Percentiles rank a stretch among this genome's conserved stretches.
Evolutionary conservation across 441 rosid species (phyloP).

Genomic region (Sinapis alba): DNA sequence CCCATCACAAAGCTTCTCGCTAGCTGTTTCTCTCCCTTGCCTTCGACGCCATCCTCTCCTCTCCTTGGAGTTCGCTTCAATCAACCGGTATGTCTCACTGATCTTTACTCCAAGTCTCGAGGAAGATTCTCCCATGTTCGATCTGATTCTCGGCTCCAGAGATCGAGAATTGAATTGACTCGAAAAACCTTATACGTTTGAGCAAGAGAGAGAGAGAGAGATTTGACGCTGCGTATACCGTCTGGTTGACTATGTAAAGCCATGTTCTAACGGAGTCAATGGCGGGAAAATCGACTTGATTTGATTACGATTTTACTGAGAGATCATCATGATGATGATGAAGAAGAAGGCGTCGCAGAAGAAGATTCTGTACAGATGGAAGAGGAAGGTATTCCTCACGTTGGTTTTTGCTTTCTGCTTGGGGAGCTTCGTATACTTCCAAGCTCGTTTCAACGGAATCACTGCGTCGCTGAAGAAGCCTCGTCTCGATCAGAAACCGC

Average conservation of each 20-base stretch:
- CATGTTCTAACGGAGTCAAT: slow-evolving; percentile 7
- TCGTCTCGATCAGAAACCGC: slow-evolving; percentile 47
- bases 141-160: slow-evolving; percentile 32
- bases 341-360: slow-evolving; percentile 66
- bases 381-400: slow-evolving; percentile 54
- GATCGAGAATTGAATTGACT: slow-evolving; percentile 15
- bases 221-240: not conserved
- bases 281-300: slow-evolving; percentile 38
- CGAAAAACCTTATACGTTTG: not conserved
- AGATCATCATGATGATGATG: slow-evolving; percentile 64
- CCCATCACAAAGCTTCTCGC: slow-evolving; percentile 29
- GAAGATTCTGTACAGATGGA: slow-evolving; percentile 60
- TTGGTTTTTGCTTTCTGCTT: slow-evolving; percentile 57
- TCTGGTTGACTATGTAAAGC: slow-evolving; percentile 18
- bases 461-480: slow-evolving; percentile 43
- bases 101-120: not conserved
- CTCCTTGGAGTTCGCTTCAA: slow-evolving; percentile 15
- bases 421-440: slow-evolving; percentile 61
- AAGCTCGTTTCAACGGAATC: slow-evolving; percentile 56
- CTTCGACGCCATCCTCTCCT: slow-evolving; percentile 21
- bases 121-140: slow-evolving; percentile 25
- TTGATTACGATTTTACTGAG: not conserved
- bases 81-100: slow-evolving; percentile 8
- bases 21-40: slow-evolving; percentile 23
- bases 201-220: not conserved